Base-by-base conservation (phyloP, 306 rosid species). In the Quercus cerris region DNA sequence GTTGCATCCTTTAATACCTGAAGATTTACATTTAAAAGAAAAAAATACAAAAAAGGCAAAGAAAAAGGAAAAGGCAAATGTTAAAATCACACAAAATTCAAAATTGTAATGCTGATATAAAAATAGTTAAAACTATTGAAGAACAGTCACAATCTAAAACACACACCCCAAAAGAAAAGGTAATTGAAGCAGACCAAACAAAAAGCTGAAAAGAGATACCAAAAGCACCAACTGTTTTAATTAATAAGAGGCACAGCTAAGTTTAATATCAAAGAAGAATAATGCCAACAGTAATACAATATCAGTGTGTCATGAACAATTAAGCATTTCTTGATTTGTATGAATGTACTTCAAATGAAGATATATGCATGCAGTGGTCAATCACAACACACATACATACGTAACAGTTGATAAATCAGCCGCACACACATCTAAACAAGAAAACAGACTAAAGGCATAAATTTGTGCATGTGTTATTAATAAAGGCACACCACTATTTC, bases 1-100 rank as follows among this genome's bases (percentile, higher is more conserved):
- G 85, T 90, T 76, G 94, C 98, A 88, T 95, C 99, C 88, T 89
- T 95, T 85, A 93, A 84, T 51, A 95, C 92, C 98, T 95, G 84
- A 77, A 73, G 35, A 79, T 81, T 84, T 58, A 61, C 75, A 62
- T 78, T 73, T 20, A 74, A 58, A 28, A 22, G 67, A 85, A 81
- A 75, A 71, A 77, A 71, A 70, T 17, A 52, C 54, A 27, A 11
- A 17, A 69, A 52, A 49, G 17, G 62, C 13, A 71, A 77, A 67
- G 77, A 52, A 33, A 49, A 72, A 63, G 22, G 56, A 49, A 57
- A 70, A 69, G 31, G 4, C 5, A 19, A 10, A 15, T 31, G 30
- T 71, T 31, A 14, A 67, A 74, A 35, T 57, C 49, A 55, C 22
- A 11, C 17, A 46, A 2, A 30, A 11, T 17, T 35, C 52, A 35